Evolutionary conservation across 179 eudicot species (phyloP).

Genomic region (Spergularia azorica): DNA sequence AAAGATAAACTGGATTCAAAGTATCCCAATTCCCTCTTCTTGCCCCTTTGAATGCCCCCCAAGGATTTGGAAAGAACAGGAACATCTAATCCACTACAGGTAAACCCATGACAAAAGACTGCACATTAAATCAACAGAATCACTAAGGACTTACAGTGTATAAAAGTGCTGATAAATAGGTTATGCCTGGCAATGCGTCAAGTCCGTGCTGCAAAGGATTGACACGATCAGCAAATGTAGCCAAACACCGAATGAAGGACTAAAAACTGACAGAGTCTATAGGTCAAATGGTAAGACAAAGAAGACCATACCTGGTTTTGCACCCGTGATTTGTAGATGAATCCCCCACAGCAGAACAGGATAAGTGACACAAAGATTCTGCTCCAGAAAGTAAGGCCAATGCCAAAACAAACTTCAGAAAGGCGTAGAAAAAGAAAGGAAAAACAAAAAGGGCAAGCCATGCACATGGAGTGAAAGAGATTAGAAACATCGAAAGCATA

Average conservation of each 20-base stretch:
- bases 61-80: slow-evolving; percentile 1
- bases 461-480: not conserved
- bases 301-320: slow-evolving; percentile 54
- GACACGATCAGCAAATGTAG: slow-evolving; percentile 15
- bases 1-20: too few species aligned
- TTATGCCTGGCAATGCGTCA: slow-evolving; percentile 91
- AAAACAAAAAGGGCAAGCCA: not conserved
- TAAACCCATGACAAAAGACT: not conserved
- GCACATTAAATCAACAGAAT: not conserved
- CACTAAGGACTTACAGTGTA: slow-evolving; percentile 68
- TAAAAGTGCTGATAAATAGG: slow-evolving; percentile 70
- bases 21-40: not conserved
- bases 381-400: slow-evolving; percentile 25
- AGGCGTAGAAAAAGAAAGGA: not conserved
- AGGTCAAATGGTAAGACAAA: slow-evolving; percentile 2
- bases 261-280: not conserved
- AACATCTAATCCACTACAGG: not conserved
- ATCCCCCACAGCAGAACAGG: slow-evolving; percentile 80
- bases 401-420: not conserved
- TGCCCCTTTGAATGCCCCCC: not conserved
- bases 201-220: slow-evolving; percentile 69
- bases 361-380: slow-evolving; percentile 61
- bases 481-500: slow-evolving; percentile 33
- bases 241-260: not conserved
- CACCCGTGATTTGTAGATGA: slow-evolving; percentile 67